phyloP scores from a whole-genome alignment of 805 yeast genomes.

The Zygotorulaspora danielsina region DNA sequence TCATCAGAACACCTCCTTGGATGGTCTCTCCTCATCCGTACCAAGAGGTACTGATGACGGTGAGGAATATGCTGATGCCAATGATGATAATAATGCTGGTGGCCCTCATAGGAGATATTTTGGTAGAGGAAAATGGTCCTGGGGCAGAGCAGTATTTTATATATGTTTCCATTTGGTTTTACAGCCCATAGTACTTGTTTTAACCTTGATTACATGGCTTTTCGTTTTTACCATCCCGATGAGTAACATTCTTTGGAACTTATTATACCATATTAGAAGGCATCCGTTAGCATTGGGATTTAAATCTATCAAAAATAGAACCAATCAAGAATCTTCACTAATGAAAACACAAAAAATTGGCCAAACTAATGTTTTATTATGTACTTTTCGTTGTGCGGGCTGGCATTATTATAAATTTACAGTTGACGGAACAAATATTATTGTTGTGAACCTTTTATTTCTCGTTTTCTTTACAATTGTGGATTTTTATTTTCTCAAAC shows the following conservation, averaged over 20 bases:
- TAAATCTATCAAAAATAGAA: slow-evolving; percentile 46
- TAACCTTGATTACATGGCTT: slow-evolving; percentile 70
- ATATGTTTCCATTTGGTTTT: slow-evolving; percentile 61
- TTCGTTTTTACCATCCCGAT: slow-evolving; percentile 88
- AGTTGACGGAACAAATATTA: slow-evolving; percentile 91
- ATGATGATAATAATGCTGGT: slow-evolving; percentile 5
- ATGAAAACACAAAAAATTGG: slow-evolving; percentile 20
- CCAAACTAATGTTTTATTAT: slow-evolving; percentile 61
- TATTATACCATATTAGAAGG: slow-evolving; percentile 74
- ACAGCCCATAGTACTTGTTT: slow-evolving; percentile 57
- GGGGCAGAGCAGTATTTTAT: slow-evolving; percentile 76
- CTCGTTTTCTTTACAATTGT: slow-evolving; percentile 78
- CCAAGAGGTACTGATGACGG: not conserved
- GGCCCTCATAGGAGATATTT: slow-evolving; percentile 53
- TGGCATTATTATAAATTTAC: slow-evolving; percentile 93
- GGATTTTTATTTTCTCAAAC: slow-evolving; percentile 65
- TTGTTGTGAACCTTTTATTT: slow-evolving; percentile 77
- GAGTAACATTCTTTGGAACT: slow-evolving; percentile 68
- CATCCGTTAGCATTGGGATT: slow-evolving; percentile 89
- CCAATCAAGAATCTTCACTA: slow-evolving; percentile 18
- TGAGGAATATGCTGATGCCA: not conserved
- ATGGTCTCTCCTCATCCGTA: slow-evolving; percentile 3
- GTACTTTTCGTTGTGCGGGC: slow-evolving; percentile 91
- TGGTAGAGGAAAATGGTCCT: slow-evolving; percentile 90
- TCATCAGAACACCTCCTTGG: slow-evolving; percentile 7